Conservation (phyloP, 1,284 basidiomycete species). For the Takashimella koratensis region DNA sequence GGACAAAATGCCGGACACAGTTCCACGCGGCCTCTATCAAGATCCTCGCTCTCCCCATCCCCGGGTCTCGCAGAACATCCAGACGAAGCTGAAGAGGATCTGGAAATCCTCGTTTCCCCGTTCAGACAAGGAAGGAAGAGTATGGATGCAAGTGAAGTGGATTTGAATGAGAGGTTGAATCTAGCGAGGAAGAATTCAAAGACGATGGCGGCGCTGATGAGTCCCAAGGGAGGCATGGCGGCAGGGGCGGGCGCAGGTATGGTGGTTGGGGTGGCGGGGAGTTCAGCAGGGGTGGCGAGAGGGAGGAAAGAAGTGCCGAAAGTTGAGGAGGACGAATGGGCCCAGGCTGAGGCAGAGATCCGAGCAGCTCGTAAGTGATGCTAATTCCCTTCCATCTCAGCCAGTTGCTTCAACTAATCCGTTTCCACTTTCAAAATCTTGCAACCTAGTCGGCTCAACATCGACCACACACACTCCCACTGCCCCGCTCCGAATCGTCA, state of each 20-base stretch:
- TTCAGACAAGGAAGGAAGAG: neutral
- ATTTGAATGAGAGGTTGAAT: conserved; percentile 67
- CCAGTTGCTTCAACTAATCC: no score
- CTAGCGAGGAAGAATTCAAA: conserved; percentile 75
- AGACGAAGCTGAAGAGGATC: conserved; percentile 1
- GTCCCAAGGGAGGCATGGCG: conserved; percentile 16
- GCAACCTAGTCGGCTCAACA: conserved; percentile 1
- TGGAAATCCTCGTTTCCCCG: neutral
- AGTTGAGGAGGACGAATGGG: neutral
- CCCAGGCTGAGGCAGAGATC: conserved; percentile 7
- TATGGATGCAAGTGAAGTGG: conserved; percentile 55
- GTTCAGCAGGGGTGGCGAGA: neutral
- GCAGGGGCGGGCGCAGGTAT: conserved; percentile 16
- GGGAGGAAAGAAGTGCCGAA: conserved; percentile 5
- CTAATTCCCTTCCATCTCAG: no score
- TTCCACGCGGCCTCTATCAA: neutral
- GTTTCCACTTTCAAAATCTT: no score
- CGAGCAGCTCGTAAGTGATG: conserved; percentile 14
- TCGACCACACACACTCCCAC: conserved; percentile 12
- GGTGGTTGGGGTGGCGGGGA: neutral
- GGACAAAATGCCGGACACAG: neutral
- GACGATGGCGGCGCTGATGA: conserved; percentile 43
- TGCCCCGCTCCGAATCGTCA: conserved; percentile 26
- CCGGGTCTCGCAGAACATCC: neutral
- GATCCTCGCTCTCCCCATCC: neutral